Percentiles rank a stretch among this genome's conserved stretches.
These are phyloP conservation scores for Strobilomyces echinocephalus DNA, from an alignment of 768 basidiomycete genomes.

Conservation along the genomic window DNA sequence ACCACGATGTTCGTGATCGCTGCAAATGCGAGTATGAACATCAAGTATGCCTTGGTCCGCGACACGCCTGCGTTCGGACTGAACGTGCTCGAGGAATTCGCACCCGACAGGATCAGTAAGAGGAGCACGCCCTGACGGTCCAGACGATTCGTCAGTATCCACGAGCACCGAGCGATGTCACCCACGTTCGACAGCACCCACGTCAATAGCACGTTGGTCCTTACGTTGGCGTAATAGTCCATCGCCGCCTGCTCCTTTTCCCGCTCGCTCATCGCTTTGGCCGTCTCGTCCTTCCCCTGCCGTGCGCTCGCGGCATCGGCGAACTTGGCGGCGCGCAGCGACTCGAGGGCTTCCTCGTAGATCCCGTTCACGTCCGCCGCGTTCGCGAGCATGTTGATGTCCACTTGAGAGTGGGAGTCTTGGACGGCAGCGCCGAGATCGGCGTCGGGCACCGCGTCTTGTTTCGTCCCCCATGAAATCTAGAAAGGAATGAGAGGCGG, in stretches of 20 bases:
- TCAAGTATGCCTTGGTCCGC: slow-evolving; percentile 69
- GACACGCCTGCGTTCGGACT: slow-evolving; percentile 41
- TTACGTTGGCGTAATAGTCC: slow-evolving; percentile 84
- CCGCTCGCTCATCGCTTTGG: slow-evolving; percentile 36
- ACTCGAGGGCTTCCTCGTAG: slow-evolving; percentile 79
- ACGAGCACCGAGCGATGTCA: not conserved
- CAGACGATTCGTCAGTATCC: not conserved
- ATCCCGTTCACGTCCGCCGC: slow-evolving; percentile 77
- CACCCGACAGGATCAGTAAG: slow-evolving; percentile 61
- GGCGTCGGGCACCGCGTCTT: slow-evolving; percentile 63
- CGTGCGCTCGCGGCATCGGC: slow-evolving; percentile 13
- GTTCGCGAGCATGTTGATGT: slow-evolving; percentile 80
- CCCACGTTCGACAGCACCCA: slow-evolving; percentile 85
- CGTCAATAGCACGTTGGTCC: slow-evolving; percentile 74
- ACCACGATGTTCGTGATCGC: slow-evolving; percentile 69
- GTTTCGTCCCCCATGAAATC: slow-evolving; percentile 97
- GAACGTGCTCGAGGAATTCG: slow-evolving; percentile 58
- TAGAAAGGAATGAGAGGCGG: slow-evolving; percentile 27
- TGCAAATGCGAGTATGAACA: slow-evolving; percentile 77
- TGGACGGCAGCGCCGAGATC: slow-evolving; percentile 84
- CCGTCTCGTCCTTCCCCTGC: slow-evolving; percentile 4
- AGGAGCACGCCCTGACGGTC: slow-evolving; percentile 57
- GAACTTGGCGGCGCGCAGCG: slow-evolving; percentile 57
- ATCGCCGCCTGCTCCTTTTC: slow-evolving; percentile 73
- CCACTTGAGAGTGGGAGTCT: slow-evolving; percentile 76